Conservation (phyloP, 169 alveolate species). For the Theileria equi region DNA sequence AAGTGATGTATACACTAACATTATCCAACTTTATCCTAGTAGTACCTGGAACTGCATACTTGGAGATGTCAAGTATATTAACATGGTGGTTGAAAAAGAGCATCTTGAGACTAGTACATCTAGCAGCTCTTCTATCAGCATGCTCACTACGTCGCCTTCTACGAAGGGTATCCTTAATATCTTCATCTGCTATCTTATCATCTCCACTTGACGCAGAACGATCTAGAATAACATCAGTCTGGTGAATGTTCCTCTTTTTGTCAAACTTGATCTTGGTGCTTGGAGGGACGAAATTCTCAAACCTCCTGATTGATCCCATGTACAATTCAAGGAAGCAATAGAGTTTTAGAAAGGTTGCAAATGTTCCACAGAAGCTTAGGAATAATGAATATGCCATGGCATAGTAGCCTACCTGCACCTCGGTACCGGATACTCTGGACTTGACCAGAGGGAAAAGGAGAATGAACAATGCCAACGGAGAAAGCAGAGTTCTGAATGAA, state of each 20-base stretch:
- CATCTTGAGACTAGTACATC: neutral
- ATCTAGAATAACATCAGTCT: slow-evolving; percentile 9
- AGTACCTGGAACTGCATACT: neutral
- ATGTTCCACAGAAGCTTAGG: neutral
- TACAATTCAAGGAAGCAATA: neutral
- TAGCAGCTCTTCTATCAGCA: too few relatives aligned
- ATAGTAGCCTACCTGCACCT: neutral
- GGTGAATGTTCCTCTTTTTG: neutral
- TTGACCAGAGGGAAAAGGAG: slow-evolving; percentile 3
- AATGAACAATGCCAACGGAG: neutral
- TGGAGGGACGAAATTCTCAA: slow-evolving; percentile 10
- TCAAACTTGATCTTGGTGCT: slow-evolving; percentile 3
- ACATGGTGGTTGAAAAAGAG: neutral
- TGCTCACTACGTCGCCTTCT: too few relatives aligned
- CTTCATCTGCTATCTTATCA: too few relatives aligned
- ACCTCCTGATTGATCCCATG: slow-evolving; percentile 6
- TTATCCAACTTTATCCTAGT: slow-evolving; percentile 4
- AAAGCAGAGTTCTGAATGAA: slow-evolving; percentile 2
- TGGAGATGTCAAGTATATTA: neutral
- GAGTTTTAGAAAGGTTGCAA: neutral
- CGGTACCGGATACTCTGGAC: neutral
- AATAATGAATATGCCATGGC: slow-evolving; percentile 1
- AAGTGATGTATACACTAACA: slow-evolving; percentile 1
- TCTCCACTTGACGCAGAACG: too few relatives aligned
- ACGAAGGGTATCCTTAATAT: too few relatives aligned